phyloP scores from a whole-genome alignment of 306 rosid genomes.

The Cicer judaicum region DNA sequence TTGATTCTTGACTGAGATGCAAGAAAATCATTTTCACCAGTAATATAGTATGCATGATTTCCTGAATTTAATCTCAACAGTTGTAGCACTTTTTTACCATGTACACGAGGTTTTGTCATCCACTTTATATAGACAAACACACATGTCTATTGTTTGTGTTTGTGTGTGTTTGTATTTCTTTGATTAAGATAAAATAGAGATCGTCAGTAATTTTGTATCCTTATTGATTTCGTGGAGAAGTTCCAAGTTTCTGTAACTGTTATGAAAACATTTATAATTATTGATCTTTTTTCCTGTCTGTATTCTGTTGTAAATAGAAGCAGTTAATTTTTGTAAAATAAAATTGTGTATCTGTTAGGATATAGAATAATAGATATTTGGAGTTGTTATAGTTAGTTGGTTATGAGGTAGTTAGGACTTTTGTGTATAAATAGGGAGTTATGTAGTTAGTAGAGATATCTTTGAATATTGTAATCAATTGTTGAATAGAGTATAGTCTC shows the following conservation, averaged over 20 bases:
- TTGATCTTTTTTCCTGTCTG: conserved; percentile 11
- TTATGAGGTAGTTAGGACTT: no score
- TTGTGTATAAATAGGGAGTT: no score
- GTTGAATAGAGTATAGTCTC: no score
- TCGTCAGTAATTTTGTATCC: background rate
- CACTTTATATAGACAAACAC: conserved; percentile 3
- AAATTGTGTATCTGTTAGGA: no score
- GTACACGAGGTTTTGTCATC: conserved; percentile 14
- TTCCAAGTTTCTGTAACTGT: conserved; percentile 1
- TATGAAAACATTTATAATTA: conserved; percentile 26
- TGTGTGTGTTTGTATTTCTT: background rate
- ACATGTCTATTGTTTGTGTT: background rate
- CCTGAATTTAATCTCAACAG: conserved; percentile 14
- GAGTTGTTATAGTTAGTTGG: no score
- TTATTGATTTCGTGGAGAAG: background rate
- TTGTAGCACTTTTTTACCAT: conserved; percentile 21
- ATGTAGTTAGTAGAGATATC: no score
- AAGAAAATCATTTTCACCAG: conserved; percentile 19
- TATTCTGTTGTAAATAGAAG: conserved; percentile 11
- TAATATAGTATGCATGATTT: conserved; percentile 12
- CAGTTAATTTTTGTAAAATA: background rate
- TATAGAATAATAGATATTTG: no score
- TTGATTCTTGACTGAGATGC: conserved; percentile 36
- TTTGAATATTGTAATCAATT: no score
- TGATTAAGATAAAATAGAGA: conserved; percentile 15